These are phyloP conservation scores for Sodiomyces alkalinus DNA, from an alignment of 2,329 filamentous ascomycete species.

Conservation along the genomic window DNA sequence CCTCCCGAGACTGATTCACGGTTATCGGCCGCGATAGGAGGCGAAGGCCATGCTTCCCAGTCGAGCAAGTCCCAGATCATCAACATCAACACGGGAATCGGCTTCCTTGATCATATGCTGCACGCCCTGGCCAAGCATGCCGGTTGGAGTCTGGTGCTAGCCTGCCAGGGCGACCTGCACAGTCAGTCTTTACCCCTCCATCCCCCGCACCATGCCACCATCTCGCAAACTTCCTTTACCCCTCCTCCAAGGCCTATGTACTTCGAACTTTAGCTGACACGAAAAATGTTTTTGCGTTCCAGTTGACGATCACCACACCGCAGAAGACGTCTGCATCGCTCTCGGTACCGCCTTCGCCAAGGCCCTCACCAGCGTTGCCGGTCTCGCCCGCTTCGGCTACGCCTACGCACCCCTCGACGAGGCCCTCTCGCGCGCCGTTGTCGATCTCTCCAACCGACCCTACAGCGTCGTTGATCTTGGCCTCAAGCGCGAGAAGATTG, in stretches of 20 bases:
- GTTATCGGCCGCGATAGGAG: slow-evolving; percentile 27
- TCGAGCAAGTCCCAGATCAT: slow-evolving; percentile 74
- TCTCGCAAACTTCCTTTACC: background rate
- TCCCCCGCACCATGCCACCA: background rate
- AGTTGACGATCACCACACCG: slow-evolving; percentile 98
- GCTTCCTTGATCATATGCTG: slow-evolving; percentile 97
- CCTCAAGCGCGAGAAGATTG: slow-evolving; percentile 81
- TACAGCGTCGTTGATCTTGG: slow-evolving; percentile 73
- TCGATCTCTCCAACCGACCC: slow-evolving; percentile 88
- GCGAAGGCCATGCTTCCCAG: slow-evolving; percentile 66
- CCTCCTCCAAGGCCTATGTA: too few relatives aligned
- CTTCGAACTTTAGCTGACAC: too few relatives aligned
- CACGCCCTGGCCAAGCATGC: slow-evolving; percentile 93
- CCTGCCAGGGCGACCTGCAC: slow-evolving; percentile 79
- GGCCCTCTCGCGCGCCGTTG: slow-evolving; percentile 80
- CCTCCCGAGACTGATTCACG: slow-evolving; percentile 46
- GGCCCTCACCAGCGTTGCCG: slow-evolving; percentile 62
- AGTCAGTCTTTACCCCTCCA: slow-evolving; percentile 39
- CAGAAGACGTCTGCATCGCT: slow-evolving; percentile 88
- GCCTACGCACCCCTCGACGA: slow-evolving; percentile 93
- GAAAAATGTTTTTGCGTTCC: background rate
- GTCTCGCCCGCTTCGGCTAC: slow-evolving; percentile 78
- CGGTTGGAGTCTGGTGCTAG: slow-evolving; percentile 77
- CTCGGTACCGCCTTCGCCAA: slow-evolving; percentile 73
- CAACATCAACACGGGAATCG: slow-evolving; percentile 81